Base-by-base conservation (phyloP, 768 basidiomycete species). In the Mycena haematopus region DNA sequence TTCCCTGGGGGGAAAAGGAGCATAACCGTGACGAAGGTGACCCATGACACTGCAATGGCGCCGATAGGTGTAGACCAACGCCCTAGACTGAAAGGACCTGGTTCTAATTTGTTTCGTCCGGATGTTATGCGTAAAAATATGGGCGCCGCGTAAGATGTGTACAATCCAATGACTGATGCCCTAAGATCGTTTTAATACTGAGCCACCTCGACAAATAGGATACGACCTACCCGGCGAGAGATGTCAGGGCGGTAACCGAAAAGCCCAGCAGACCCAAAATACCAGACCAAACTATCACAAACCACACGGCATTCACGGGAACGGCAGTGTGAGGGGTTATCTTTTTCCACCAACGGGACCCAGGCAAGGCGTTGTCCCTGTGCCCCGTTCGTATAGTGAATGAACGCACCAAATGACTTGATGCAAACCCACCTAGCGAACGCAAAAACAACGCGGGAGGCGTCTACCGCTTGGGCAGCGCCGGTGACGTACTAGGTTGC, bases 231-330 rank as follows among this genome's bases (percentile, higher is more conserved):
- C 88, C 88, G 3, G 89, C 89, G 24, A 89, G 81, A 25, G 89
- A 90, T 13, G 83, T 77, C 45, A 90, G 71, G 7, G 88, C 89
- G 1, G 89, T 79, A 42, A 70, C 69, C 6, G 87, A 89, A 73
- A 91, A 91, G 0, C 89, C 88, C 9, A 91, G 73, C 4, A 89
- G 73, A 11, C 89, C 89, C 45, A 85, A 86, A 29, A 91, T 65
- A 3, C 77, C 85, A 9, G 89, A 72, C 44, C 75, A 70, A 35
- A 73, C 72, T 76, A 90, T 87, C 25, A 90, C 89, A 47, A 91
- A 78, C 90, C 89, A 91, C 6, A 89, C 90, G 2, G 89, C 89
- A 62, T 90, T 86, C 14, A 90, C 88, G 0, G 89, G 89, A 7
- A 90, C 91, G 1, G 89, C 89, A 65, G 71, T 70, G 6, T 22